phyloP scores from a whole-genome alignment of 2,329 filamentous ascomycete species.

The Didymella lethalis region DNA sequence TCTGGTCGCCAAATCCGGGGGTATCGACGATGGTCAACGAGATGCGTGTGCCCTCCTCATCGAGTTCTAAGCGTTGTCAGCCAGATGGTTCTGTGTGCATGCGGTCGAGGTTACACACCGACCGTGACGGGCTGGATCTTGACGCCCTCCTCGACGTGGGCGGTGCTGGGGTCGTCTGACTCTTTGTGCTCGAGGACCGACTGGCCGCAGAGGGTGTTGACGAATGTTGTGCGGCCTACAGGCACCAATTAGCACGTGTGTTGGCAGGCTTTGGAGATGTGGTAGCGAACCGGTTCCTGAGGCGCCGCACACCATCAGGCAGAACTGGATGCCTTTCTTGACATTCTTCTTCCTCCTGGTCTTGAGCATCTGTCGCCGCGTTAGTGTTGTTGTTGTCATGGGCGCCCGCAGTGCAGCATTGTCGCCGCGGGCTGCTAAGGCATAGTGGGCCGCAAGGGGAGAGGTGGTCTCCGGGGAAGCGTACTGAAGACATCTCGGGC shows the following conservation, averaged over 20 bases:
- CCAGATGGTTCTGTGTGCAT: neutral
- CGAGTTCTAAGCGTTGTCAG: constrained; percentile 68
- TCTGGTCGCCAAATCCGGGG: constrained; percentile 96
- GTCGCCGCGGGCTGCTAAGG: constrained; percentile 26
- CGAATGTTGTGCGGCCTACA: constrained; percentile 93
- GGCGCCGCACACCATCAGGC: constrained; percentile 99
- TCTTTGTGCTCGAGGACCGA: constrained; percentile 91
- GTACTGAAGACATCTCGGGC: constrained; percentile 51
- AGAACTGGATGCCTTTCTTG: constrained; percentile 99
- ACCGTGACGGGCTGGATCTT: constrained; percentile 99
- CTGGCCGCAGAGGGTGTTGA: constrained; percentile 98
- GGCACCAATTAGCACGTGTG: constrained; percentile 4
- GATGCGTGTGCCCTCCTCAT: constrained; percentile 98
- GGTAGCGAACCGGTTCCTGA: constrained; percentile 86
- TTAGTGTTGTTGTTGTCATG: constrained; percentile 31
- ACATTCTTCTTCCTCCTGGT: constrained; percentile 99
- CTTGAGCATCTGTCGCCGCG: constrained; percentile 63
- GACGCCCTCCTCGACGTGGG: constrained; percentile 94
- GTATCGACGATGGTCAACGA: constrained; percentile 98
- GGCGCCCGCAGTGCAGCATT: constrained; percentile 27
- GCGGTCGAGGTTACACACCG: constrained; percentile 65
- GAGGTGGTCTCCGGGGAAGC: constrained; percentile 35
- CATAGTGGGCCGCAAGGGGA: constrained; percentile 34
- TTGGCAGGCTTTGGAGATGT: neutral
- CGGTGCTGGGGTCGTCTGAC: constrained; percentile 84